These are phyloP conservation scores for Acer campestre DNA, from an alignment of 345 rosid genomes.

Conservation along the genomic window DNA sequence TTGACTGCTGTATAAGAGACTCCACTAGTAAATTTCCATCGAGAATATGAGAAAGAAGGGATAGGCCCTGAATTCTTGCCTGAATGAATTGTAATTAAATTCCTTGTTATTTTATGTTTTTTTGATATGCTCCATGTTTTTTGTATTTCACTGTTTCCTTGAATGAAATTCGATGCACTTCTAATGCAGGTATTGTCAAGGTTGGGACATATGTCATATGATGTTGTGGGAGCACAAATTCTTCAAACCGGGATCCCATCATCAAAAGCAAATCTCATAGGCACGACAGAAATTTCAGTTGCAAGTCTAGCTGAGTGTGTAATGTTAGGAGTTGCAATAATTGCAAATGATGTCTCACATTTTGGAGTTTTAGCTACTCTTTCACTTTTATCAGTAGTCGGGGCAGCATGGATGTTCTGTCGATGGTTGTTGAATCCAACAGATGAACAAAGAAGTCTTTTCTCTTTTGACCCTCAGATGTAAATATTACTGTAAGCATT, in stretches of 20 bases:
- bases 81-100: too few species aligned
- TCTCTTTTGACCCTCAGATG: slow-evolving; percentile 45
- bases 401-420: slow-evolving; percentile 89
- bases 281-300: slow-evolving; percentile 81
- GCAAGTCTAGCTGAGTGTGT: slow-evolving; percentile 90
- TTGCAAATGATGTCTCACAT: slow-evolving; percentile 83
- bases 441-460: slow-evolving; percentile 77
- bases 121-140: too few species aligned
- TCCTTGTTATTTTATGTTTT: too few species aligned
- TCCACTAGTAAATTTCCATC: too few species aligned
- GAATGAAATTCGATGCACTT: slow-evolving; percentile 3
- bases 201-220: slow-evolving; percentile 92
- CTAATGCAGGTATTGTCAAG: slow-evolving; percentile 73
- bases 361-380: slow-evolving; percentile 71
- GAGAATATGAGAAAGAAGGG: too few species aligned
- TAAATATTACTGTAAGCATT: slow-evolving; percentile 17
- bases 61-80: too few species aligned
- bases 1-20: too few species aligned
- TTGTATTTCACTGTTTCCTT: not conserved
- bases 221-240: slow-evolving; percentile 86
- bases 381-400: slow-evolving; percentile 82
- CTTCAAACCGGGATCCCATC: slow-evolving; percentile 95
- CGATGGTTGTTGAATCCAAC: slow-evolving; percentile 82
- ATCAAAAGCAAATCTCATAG: slow-evolving; percentile 91
- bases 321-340: slow-evolving; percentile 85